Conservation (phyloP, 2,329 filamentous ascomycete genomes). For the Geosmithia flava region DNA sequence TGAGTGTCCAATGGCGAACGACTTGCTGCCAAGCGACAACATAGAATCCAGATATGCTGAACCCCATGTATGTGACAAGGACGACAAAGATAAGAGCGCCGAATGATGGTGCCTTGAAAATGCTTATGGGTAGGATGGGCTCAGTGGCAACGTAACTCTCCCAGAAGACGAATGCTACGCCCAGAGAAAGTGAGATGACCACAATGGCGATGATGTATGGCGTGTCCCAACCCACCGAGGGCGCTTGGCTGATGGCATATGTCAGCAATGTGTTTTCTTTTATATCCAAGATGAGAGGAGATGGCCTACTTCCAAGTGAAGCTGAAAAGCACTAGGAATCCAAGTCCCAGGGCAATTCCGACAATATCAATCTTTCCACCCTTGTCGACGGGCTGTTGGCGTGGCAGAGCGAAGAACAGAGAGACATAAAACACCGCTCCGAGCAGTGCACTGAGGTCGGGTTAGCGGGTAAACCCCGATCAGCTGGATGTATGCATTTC, state of each 20-base stretch:
- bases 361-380: conserved; percentile 17
- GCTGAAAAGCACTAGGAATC: conserved; percentile 32
- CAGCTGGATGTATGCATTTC: neutral
- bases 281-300: neutral
- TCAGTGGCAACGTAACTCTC: conserved; percentile 22
- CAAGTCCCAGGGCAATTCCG: conserved; percentile 23
- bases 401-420: conserved; percentile 4
- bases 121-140: conserved; percentile 31
- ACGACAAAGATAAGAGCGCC: conserved; percentile 26
- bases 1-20: conserved; percentile 24
- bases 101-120: conserved; percentile 32
- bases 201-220: conserved; percentile 28
- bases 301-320: conserved; percentile 35
- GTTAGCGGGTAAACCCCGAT: neutral
- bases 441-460: neutral
- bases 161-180: conserved; percentile 23
- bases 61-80: conserved; percentile 31
- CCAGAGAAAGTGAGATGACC: conserved; percentile 17
- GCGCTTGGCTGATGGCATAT: conserved; percentile 18
- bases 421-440: conserved; percentile 3
- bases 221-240: conserved; percentile 28
- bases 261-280: conserved; percentile 9
- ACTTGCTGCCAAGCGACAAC: conserved; percentile 28
- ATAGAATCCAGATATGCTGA: conserved; percentile 36
- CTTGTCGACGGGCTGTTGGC: conserved; percentile 10